A percentile compares a stretch with the other conserved stretches of the same genome.
These are phyloP conservation scores for Beta vulgaris DNA, from an alignment of 148 eudicot species.

Conservation along the genomic window DNA sequence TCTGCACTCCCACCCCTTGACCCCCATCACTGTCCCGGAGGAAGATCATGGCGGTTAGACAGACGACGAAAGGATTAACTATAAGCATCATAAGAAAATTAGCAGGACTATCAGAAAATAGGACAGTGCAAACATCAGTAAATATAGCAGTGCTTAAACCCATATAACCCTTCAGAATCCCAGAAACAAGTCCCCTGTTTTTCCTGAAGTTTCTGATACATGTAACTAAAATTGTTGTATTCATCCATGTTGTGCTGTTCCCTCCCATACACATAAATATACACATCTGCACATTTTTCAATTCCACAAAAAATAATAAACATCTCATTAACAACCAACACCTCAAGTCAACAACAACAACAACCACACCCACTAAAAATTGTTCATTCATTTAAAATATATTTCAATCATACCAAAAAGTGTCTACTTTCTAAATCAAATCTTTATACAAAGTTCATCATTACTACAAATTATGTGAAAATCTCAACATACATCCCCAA, in stretches of 20 bases:
- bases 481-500: no score
- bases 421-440: no score
- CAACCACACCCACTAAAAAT: no score
- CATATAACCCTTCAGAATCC: slow-evolving; percentile 72
- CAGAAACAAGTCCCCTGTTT: slow-evolving; percentile 64
- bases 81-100: slow-evolving; percentile 59
- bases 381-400: no score
- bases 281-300: slow-evolving; percentile 50
- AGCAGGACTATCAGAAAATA: slow-evolving; percentile 55
- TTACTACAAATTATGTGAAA: no score
- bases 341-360: neutral
- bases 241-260: slow-evolving; percentile 73
- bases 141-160: slow-evolving; percentile 72
- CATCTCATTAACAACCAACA: no score
- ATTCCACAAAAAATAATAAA: neutral
- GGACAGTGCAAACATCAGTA: slow-evolving; percentile 58
- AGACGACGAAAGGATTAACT: slow-evolving; percentile 48
- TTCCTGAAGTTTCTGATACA: slow-evolving; percentile 59
- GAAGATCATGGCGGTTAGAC: slow-evolving; percentile 58
- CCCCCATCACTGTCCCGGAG: no score
- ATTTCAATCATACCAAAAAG: no score
- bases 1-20: no score
- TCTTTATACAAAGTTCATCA: no score
- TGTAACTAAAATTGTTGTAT: slow-evolving; percentile 67
- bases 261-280: slow-evolving; percentile 70